phyloP scores from a whole-genome alignment of 2,329 filamentous ascomycete genomes.

The Fusarium gaditjirri region DNA sequence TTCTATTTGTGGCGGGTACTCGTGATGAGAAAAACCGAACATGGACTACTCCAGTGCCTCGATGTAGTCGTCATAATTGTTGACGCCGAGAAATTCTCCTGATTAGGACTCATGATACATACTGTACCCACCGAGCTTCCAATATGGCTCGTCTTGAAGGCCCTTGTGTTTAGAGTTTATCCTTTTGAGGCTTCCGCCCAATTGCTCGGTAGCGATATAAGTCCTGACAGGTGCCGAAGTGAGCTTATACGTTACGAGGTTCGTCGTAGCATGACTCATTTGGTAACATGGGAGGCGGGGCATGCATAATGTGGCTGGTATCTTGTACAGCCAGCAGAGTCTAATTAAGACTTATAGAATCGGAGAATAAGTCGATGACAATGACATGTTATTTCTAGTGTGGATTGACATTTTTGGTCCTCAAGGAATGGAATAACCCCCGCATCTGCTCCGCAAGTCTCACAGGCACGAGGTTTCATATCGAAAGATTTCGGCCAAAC shows the following conservation, averaged over 20 bases:
- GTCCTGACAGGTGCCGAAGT: background rate
- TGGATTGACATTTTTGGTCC: background rate
- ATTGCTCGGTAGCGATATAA: background rate
- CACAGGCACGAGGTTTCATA: background rate
- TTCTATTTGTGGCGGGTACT: background rate
- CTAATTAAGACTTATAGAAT: background rate
- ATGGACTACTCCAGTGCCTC: background rate
- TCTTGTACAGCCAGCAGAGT: background rate
- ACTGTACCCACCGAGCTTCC: background rate
- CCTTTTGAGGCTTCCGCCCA: background rate
- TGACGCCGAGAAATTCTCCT: background rate
- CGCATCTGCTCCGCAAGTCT: background rate
- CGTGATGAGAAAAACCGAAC: background rate
- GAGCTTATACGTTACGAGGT: background rate
- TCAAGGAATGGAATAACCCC: background rate
- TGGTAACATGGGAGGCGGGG: background rate
- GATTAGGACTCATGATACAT: background rate
- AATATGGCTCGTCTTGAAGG: background rate
- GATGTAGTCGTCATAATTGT: background rate
- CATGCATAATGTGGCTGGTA: background rate
- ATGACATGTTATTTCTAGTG: rapidly evolving
- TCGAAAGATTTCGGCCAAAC: background rate
- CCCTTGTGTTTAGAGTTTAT: rapidly evolving
- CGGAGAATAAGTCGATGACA: background rate
- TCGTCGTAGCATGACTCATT: background rate